Evolutionary conservation across 2,329 filamentous ascomycete species (phyloP), one percentile per base, ranked within the genome.

Genomic region (Pestalotiopsis sp.): DNA sequence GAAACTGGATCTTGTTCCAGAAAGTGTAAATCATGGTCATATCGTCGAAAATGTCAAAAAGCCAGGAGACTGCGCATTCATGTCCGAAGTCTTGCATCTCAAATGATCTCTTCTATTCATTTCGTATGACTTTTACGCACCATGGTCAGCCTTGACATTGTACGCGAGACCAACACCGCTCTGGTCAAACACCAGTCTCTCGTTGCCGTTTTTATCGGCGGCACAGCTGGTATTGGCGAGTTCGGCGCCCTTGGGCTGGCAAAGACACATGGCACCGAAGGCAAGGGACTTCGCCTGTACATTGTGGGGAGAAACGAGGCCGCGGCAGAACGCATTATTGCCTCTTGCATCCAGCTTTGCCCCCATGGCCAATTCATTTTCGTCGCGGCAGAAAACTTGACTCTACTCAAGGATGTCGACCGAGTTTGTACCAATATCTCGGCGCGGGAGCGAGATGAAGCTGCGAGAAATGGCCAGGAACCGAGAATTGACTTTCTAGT

Each of bases 361-460:
- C 75, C 79, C 0, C 69, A 70, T 2, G 80, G 75, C 3, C 70
- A 76, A 3, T 81, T 78, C 73, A 72, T 67, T 11, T 81, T 81
- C 65, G 63, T 82, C n/a, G 65, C 74, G 64, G 76, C 71, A 0
- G 64, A 68, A 2, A 78, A 81, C 64, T 66, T 81, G 25, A 71
- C 77, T 5, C 70, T 80, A 4, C 69, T 81, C 12, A 72, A 67
- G n/a, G 76, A 80, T 39, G 79, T 81, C 9, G 80, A 82, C 69
- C 68, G 66, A 5, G 72, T 77, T 6, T 79, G 73, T 45, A 69
- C 65, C 2, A 72, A 78, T 9, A 76, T 82, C 59, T 71, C 68
- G 1, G 58, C 67, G 31, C 55, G 70, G 2, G 79, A 82, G 68
- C 61, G 67, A 62, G 68, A 69, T 7, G 67, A 64, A 2, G 45